phyloP scores from a whole-genome alignment of 257 asterid genomes.

The Leptodermis oblonga region DNA sequence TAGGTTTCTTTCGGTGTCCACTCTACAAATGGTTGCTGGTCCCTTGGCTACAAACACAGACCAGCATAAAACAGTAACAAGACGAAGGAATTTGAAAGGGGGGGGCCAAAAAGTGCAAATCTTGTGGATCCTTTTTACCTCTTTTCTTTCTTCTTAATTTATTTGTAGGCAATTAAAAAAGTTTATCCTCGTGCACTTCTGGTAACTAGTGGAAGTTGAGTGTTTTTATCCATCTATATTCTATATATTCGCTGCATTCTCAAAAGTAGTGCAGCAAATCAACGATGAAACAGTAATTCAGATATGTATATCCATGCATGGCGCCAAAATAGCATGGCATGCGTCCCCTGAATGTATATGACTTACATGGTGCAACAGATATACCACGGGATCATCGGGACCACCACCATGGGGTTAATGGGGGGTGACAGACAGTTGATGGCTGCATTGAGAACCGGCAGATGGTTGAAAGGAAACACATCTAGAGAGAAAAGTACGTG shows the following conservation, averaged over 20 bases:
- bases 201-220: conserved; percentile 10
- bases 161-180: conserved; percentile 18
- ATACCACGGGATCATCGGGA: conserved; percentile 25
- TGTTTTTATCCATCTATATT: neutral
- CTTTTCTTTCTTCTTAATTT: neutral
- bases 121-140: conserved; percentile 7
- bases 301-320: no score
- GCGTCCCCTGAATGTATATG: neutral
- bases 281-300: no score
- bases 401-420: conserved; percentile 44
- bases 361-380: no score
- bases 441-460: conserved; percentile 59
- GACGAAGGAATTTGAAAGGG: conserved; percentile 3
- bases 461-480: conserved; percentile 62
- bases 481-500: conserved; percentile 50
- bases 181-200: conserved; percentile 24
- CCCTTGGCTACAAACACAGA: conserved; percentile 11
- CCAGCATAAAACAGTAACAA: conserved; percentile 1
- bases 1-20: conserved; percentile 8
- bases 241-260: no score
- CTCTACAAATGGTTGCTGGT: conserved; percentile 21
- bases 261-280: no score
- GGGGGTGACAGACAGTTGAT: conserved; percentile 44
- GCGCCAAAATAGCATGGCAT: neutral
- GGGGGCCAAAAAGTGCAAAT: conserved; percentile 25